Conservation (phyloP, 2,329 filamentous ascomycete genomes). For the Nemania abortiva region DNA sequence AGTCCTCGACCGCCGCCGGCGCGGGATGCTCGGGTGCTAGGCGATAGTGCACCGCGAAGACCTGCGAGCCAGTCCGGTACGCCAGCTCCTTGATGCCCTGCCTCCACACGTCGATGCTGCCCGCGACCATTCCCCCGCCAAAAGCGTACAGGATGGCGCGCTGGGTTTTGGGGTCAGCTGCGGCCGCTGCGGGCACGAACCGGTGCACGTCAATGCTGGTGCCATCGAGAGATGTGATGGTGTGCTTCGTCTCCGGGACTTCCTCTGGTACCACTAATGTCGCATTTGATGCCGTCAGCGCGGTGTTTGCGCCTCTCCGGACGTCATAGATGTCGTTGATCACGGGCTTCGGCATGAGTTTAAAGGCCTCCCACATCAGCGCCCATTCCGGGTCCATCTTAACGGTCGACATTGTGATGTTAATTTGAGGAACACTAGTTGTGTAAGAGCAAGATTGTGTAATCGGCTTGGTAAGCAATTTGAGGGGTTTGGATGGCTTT, state of each 20-base stretch:
- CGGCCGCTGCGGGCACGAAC: constrained; percentile 38
- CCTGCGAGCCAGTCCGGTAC: constrained; percentile 35
- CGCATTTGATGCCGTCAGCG: background rate
- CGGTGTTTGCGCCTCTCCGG: constrained; percentile 8
- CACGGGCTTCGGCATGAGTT: constrained; percentile 19
- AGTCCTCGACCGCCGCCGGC: constrained; percentile 58
- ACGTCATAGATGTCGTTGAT: constrained; percentile 26
- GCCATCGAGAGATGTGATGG: constrained; percentile 42
- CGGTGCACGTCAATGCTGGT: constrained; percentile 39
- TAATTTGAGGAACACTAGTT: background rate
- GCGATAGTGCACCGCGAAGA: constrained; percentile 59
- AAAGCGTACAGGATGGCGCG: constrained; percentile 44
- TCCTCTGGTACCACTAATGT: constrained; percentile 15
- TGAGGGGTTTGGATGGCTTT: too few species aligned
- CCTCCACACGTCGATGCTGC: constrained; percentile 39
- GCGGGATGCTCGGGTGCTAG: constrained; percentile 63
- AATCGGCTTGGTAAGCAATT: background rate
- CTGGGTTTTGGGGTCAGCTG: constrained; percentile 23
- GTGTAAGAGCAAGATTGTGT: background rate
- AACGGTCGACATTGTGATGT: constrained; percentile 29
- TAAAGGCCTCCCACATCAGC: constrained; percentile 4
- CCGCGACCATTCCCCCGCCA: constrained; percentile 45
- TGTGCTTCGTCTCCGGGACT: constrained; percentile 40
- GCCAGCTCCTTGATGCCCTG: constrained; percentile 35
- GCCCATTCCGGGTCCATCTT: constrained; percentile 39